Percentiles rank a stretch among this genome's conserved stretches.
Evolutionary conservation across 352 stramenopile species (phyloP).

Genomic region (Phytopythium mirpurense): DNA sequence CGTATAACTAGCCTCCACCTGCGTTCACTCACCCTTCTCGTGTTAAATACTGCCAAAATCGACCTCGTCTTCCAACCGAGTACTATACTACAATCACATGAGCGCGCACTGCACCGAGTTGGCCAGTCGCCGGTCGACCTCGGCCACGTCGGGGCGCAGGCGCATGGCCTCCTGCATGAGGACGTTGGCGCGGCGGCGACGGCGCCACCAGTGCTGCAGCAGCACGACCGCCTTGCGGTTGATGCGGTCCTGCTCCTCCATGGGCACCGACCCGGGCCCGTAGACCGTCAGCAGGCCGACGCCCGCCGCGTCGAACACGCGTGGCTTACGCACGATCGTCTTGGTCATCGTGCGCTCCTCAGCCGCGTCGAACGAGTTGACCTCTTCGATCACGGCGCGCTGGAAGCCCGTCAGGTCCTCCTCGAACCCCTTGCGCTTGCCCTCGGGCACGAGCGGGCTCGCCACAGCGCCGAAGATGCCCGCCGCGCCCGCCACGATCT

Average conservation of each 20-base stretch:
- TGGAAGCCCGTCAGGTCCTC: constrained; percentile 85
- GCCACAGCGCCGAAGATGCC: constrained; percentile 73
- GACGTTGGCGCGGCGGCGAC: constrained; percentile 52
- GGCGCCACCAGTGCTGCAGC: constrained; percentile 82
- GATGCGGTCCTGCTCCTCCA: constrained; percentile 86
- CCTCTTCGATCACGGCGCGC: constrained; percentile 82
- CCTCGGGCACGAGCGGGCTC: constrained; percentile 63
- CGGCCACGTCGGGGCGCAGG: constrained; percentile 41
- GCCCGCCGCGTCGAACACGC: constrained; percentile 67
- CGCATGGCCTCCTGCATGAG: constrained; percentile 59
- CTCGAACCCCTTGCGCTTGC: constrained; percentile 70
- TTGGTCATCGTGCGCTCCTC: constrained; percentile 88
- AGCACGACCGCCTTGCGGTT: constrained; percentile 75
- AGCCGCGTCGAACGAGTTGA: constrained; percentile 80
- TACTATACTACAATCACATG: too few species aligned
- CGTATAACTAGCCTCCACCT: too few species aligned
- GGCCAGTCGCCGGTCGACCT: constrained; percentile 15
- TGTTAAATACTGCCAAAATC: too few species aligned
- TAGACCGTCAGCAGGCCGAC: constrained; percentile 81
- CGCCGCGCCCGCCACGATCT: constrained; percentile 78
- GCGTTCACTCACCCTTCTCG: too few species aligned
- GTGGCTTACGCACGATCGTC: constrained; percentile 77
- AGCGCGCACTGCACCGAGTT: constrained; percentile 28
- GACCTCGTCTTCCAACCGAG: too few species aligned
- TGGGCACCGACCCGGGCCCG: constrained; percentile 76